Base-by-base conservation (phyloP, 192 early-diverging fungal genomes). In the Podila verticillata region DNA sequence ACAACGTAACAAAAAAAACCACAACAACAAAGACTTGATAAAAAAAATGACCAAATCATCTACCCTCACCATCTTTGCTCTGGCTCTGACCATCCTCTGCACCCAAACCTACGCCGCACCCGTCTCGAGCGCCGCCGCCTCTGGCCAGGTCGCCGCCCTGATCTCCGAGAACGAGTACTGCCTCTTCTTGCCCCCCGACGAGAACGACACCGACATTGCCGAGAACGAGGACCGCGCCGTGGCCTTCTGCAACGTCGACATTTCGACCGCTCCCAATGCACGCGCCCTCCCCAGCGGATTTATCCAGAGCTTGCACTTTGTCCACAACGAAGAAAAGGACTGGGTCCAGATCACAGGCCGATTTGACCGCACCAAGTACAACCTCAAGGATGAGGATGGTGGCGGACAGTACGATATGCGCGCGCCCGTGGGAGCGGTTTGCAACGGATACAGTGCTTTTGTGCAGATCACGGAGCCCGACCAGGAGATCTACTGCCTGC, bases 331-430 rank as follows among this genome's bases (percentile, higher is more conserved):
- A 1, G 44, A 47, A 2, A 65, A 74, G 17, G 56, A n/a, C 0
- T 89, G 82, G n/a, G 84, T 89, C 12, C 88, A 89, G 65, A 68
- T 87, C 32, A 89, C 88, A 19, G 88, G 88, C 30, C 74, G 72
- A 19, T 85, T 89, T 10, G 75, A 89, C 54, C 61, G 66, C 10
- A 31, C 61, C 10, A 82, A 80, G 49, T 85, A 74, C 12, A 73
- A 68, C 15, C 64, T 87, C 15, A 65, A 68, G 13, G 6, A n/a
- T 36, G 7, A 74, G 48, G 88, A 89, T 61, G 83, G 82, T 22
- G 88, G 88, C 32, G 88, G 88, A 67, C 88, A 87, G 63, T 84
- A 84, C 24, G 88, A 89, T 79, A 56, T 74, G 1, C 47, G 65
- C 4, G 83, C 88, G 4, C 88, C 88, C 34, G 30, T 19, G 1